Base-by-base conservation (phyloP, 768 basidiomycete genomes). In the Pulveroboletus sp. region DNA sequence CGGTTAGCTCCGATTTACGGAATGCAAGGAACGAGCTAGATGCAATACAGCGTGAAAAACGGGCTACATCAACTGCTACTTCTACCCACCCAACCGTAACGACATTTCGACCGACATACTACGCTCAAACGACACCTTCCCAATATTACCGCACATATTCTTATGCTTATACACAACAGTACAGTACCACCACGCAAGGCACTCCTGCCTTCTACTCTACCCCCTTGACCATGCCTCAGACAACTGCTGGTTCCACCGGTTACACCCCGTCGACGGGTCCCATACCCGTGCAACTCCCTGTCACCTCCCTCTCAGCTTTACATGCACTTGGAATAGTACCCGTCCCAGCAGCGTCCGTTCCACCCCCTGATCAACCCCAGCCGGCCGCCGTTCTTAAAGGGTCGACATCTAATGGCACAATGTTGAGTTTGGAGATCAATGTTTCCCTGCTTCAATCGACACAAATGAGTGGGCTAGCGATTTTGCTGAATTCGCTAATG, bases 351-450 rank as follows among this genome's bases (percentile, higher is more conserved):
- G 63, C 75, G 12, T 76, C 82, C 14, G 60, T 84, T 20, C 74
- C 77, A 20, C 59, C 75, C 13, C 70, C 78, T 37, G 79, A 76
- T 20, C 80, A 83, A 54, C 74, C 80, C 16, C 84, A 81, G 57
- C 85, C 87, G 1, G 76, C 84, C n/a, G 88, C 86, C n/a, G 78
- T 91, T 14, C 71, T 90, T 43, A 78, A 83, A 32, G 83, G 86
- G 24, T 83, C 85, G 1, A 81, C 82, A 3, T 77, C 81, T 7
- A 82, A 87, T 59, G 87, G 87, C 12, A 76, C 79, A 17, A 81
- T 85, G 74, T 66, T 89, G 50, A 85, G 77, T 61, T 69, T 92
- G 46, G 89, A 91, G 54, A 86, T 92, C 61, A 89, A 90, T 52
- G 80, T 89, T 24, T 81, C 82, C 14, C 67, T 83, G 17, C 71